These are phyloP conservation scores for Thraustochytrium sp. DNA, from an alignment of 352 stramenopile species.

Conservation along the genomic window DNA sequence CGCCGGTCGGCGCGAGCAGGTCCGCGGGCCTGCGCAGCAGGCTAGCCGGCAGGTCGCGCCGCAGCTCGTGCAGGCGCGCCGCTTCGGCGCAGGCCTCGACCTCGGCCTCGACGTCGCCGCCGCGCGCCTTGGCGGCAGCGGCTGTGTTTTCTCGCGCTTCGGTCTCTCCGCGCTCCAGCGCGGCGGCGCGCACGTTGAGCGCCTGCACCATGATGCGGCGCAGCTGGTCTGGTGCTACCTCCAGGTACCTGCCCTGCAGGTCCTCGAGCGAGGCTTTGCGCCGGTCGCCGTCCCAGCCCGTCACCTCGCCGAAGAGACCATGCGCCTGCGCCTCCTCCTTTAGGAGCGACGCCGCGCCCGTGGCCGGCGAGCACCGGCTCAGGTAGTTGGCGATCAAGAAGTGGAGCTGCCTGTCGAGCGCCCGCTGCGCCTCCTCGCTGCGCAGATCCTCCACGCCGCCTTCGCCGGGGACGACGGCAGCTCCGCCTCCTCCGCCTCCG, in stretches of 20 bases:
- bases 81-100: background rate
- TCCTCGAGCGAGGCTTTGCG: background rate
- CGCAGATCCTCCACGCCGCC: background rate
- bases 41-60: background rate
- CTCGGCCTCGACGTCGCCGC: background rate
- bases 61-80: background rate
- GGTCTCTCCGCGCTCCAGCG: background rate
- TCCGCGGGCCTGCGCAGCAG: background rate
- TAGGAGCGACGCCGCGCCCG: background rate
- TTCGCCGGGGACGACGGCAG: background rate
- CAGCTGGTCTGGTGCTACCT: conserved; percentile 31
- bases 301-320: background rate
- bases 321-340: background rate
- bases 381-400: conserved; percentile 36
- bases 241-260: background rate
- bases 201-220: background rate
- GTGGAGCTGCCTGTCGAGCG: conserved; percentile 12
- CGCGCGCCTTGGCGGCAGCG: background rate
- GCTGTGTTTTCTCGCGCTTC: background rate
- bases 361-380: background rate
- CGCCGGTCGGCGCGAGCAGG: background rate
- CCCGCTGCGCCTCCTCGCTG: background rate
- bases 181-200: background rate
- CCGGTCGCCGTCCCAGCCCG: background rate
- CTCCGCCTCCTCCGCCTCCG: no score